phyloP scores from a whole-genome alignment of 2,329 filamentous ascomycete species.

The Canariomyces notabilis region DNA sequence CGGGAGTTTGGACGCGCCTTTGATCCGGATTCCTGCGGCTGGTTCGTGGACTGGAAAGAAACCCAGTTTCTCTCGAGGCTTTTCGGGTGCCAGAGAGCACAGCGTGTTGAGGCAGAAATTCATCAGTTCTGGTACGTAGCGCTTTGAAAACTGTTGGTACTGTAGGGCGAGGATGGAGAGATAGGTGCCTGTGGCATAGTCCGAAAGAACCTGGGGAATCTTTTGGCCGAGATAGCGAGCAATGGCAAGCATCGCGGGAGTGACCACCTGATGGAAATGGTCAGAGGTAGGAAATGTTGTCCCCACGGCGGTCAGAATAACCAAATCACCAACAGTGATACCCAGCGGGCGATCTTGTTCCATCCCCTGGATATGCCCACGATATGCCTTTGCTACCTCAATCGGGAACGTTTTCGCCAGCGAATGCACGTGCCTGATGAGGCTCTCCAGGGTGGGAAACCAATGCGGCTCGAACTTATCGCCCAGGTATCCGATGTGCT shows the following conservation, averaged over 20 bases:
- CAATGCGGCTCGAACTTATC: conserved; percentile 51
- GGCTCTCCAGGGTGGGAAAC: conserved; percentile 61
- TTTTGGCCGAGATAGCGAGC: conserved; percentile 77
- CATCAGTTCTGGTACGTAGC: conserved; percentile 84
- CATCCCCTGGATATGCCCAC: conserved; percentile 62
- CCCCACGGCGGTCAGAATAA: conserved; percentile 77
- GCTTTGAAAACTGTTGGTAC: conserved; percentile 77
- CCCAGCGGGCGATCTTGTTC: conserved; percentile 43
- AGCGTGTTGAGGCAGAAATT: conserved; percentile 76
- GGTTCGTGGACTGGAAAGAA: conserved; percentile 59
- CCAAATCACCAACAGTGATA: conserved; percentile 64
- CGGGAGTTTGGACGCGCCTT: conserved; percentile 35
- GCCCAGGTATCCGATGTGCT: conserved; percentile 51
- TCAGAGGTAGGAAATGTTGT: conserved; percentile 91
- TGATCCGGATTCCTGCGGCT: conserved; percentile 46
- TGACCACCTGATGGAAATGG: conserved; percentile 93
- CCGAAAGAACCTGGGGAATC: conserved; percentile 57
- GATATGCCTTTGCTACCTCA: conserved; percentile 72
- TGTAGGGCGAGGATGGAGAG: conserved; percentile 73
- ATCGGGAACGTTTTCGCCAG: conserved; percentile 80
- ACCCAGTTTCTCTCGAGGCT: conserved; percentile 43
- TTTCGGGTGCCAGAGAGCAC: conserved; percentile 56
- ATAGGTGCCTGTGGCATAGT: conserved; percentile 71
- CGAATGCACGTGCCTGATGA: conserved; percentile 89
- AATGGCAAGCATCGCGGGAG: conserved; percentile 82